Evolutionary conservation across 1,284 basidiomycete genomes (phyloP).

Genomic region (Fomitopsis schrenkii): DNA sequence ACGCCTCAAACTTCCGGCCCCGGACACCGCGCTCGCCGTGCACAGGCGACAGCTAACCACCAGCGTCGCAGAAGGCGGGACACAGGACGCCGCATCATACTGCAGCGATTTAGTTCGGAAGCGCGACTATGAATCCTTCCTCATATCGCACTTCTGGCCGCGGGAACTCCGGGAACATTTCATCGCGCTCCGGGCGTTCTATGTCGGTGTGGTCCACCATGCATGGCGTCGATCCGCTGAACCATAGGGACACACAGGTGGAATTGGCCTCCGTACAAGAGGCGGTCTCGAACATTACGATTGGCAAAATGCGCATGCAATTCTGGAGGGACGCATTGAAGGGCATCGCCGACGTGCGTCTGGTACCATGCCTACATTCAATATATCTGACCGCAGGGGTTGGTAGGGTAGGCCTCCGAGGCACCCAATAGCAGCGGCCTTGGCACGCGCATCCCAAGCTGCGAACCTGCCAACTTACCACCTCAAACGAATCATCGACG

Average conservation of each 20-base stretch:
- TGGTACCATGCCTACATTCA: not conserved
- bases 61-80: slow-evolving; percentile 18
- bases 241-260: slow-evolving; percentile 42
- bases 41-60: not conserved
- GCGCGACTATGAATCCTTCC: slow-evolving; percentile 80
- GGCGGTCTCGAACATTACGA: slow-evolving; percentile 69
- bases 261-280: slow-evolving; percentile 84
- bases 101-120: slow-evolving; percentile 67
- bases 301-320: slow-evolving; percentile 88
- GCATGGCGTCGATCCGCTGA: not conserved
- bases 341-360: slow-evolving; percentile 62
- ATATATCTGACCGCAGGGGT: slow-evolving; percentile 15
- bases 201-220: slow-evolving; percentile 51
- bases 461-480: slow-evolving; percentile 68
- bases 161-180: slow-evolving; percentile 60
- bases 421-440: slow-evolving; percentile 80
- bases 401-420: slow-evolving; percentile 68
- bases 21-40: not conserved
- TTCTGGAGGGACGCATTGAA: slow-evolving; percentile 91
- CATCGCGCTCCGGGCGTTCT: slow-evolving; percentile 84
- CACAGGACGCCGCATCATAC: slow-evolving; percentile 48
- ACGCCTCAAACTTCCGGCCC: not conserved
- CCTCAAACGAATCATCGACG: slow-evolving; percentile 82
- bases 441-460: slow-evolving; percentile 55
- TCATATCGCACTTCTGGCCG: slow-evolving; percentile 79